These are phyloP conservation scores for Pythium inflatum DNA, from an alignment of 352 stramenopile genomes.

Conservation along the genomic window DNA sequence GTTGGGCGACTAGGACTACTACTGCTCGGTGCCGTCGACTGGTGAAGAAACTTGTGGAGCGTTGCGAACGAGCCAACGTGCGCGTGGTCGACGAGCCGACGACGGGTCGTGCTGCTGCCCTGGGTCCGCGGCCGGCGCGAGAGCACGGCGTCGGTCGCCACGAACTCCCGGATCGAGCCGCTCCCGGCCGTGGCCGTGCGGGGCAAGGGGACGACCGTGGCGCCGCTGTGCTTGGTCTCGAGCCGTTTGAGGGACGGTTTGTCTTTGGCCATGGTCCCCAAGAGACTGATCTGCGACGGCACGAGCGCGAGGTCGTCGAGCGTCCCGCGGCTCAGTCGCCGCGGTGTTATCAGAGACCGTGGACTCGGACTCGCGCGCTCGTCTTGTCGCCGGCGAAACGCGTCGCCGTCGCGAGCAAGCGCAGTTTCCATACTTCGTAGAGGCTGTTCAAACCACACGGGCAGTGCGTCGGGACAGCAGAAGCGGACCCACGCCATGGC, in stretches of 20 bases:
- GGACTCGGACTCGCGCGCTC: not conserved
- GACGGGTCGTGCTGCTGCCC: constrained; percentile 26
- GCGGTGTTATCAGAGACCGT: too few species aligned
- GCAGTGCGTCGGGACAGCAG: constrained; percentile 89
- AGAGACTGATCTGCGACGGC: constrained; percentile 57
- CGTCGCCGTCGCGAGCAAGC: constrained; percentile 71
- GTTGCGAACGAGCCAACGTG: constrained; percentile 52
- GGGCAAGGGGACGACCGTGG: constrained; percentile 4
- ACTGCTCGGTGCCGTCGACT: constrained; percentile 35
- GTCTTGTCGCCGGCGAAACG: constrained; percentile 32
- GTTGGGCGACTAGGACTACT: too few species aligned
- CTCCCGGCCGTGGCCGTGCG: not conserved
- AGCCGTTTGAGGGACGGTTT: too few species aligned
- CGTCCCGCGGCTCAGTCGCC: constrained; percentile 1
- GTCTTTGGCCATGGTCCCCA: constrained; percentile 47
- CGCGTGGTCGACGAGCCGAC: constrained; percentile 32
- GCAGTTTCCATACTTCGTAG: constrained; percentile 85
- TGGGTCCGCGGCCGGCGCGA: constrained; percentile 31
- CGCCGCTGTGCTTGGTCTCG: too few species aligned
- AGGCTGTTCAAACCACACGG: constrained; percentile 86
- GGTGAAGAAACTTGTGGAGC: constrained; percentile 79
- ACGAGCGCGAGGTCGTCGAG: too few species aligned
- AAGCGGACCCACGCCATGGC: constrained; percentile 96
- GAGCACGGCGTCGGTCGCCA: constrained; percentile 26
- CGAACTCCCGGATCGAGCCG: constrained; percentile 18